Evolutionary conservation across 495 filamentous ascomycete species (phyloP), one percentile per base, ranked within the genome.

Genomic region (Sporormia fimetaria): DNA sequence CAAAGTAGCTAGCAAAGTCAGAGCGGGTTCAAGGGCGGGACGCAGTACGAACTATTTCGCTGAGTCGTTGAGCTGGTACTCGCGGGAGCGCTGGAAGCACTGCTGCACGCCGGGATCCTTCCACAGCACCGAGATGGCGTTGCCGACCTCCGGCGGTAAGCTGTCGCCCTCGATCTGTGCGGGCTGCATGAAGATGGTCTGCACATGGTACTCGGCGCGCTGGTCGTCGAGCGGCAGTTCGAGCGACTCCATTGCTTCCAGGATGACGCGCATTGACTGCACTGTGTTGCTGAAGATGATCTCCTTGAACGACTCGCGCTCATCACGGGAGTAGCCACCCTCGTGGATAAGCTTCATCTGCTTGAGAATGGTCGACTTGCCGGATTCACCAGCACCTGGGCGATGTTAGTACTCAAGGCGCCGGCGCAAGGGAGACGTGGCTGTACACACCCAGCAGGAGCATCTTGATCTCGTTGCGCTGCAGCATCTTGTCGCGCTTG

Each of bases 331-430:
- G 61, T 95, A 96, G 15, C 92, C 90, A 58, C 84, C 75, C 27
- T 85, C 80, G 57, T 98, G 87, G 52, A 98, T 96, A 62, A 98
- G 79, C 57, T 88, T 87, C 90, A 98, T 98, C 70, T 98, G 90
- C 67, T 98, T 98, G 37, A 98, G 73, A 44, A 98, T 87, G 4
- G 90, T 98, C 6, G 90, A 98, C 60, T 98, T 98, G 29, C 90
- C 90, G 21, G 86, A 94, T 66, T 98, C 90, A 55, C 90, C 90
- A 54, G 90, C 90, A 59, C 90, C 90, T 96, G 60, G 15, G 34
- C n/a, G 6, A 18, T 22, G 49, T 63, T 40, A 53, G 45, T 31
- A n/a, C n/a, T 14, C 14, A 0, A 21, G 31, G 25, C 17, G 16
- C 6, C 22, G 32, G 11, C 12, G 14, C 7, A 11, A 22, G 4